Evolutionary conservation across 352 stramenopile species (phyloP), one percentile per base, ranked within the genome.

Genomic region (Pythium aristosporum): DNA sequence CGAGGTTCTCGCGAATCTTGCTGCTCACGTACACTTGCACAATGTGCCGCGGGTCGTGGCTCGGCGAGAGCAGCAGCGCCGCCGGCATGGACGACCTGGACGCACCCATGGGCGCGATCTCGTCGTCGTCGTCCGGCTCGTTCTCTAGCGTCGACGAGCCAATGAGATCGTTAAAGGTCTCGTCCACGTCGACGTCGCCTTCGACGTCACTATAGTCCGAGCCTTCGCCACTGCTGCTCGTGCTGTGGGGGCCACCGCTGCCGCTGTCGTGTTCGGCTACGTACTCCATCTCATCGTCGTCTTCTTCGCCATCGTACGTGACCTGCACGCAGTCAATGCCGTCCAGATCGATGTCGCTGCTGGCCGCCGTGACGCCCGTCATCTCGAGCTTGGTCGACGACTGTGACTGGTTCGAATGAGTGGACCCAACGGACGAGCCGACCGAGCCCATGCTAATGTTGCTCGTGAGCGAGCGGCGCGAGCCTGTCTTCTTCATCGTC

Each of bases 1-100:
- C 55, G 2, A 92, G 73, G 47, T 96, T 93, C 68, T 94, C 87
- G 13, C 87, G 87, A 34, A 89, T 90, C 64, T 92, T 94, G 57
- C 83, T 94, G 71, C 87, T 96, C 61, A 96, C 87, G 60, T 96
- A 96, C 41, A 92, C 87, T 64, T 94, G 87, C 1, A 93, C 80
- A 53, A 92, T 88, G 5, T 63, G 2, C 53, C 70, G 39, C 65
- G 49, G 9, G 61, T 75, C 23, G 72, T 61, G 37, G 9, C 71
- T 80, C 42, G 61, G 66, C 11, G 71, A 75, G 8, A 65, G 64
- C 1, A 52, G 63, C 11, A 72, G 59, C 43, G 43, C 39, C 20
- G 76, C 57, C 30, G 71, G 79, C 39, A 57, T 67, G 9, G 68
- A 30, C 5, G 70, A 70, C 8, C 8, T 39, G 8, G 34, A 39